Conservation (phyloP, 371 early-diverging fungal species). For the Cokeromyces recurvatus region DNA sequence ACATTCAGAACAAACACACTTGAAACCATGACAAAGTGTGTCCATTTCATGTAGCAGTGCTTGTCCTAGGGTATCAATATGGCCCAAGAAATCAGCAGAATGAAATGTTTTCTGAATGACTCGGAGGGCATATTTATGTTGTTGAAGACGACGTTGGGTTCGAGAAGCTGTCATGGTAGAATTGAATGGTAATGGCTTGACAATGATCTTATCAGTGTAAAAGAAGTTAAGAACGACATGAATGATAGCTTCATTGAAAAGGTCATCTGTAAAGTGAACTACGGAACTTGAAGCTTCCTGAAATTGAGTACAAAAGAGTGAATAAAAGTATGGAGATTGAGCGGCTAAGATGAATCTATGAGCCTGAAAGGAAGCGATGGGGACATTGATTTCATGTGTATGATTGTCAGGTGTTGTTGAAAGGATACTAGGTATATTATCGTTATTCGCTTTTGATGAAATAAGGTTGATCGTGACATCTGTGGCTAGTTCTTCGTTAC, state of each 20-base stretch:
- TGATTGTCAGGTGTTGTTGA: slow-evolving; percentile 9
- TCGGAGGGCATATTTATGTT: slow-evolving; percentile 33
- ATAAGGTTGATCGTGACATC: slow-evolving; percentile 28
- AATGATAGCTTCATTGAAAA: slow-evolving; percentile 15
- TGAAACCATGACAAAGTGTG: slow-evolving; percentile 33
- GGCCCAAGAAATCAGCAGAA: slow-evolving; percentile 38
- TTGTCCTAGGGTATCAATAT: slow-evolving; percentile 24
- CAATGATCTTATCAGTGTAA: slow-evolving; percentile 14
- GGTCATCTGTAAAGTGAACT: slow-evolving; percentile 10
- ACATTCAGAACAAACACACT: slow-evolving; percentile 38
- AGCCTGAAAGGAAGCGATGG: slow-evolving; percentile 18
- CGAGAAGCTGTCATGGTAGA: slow-evolving; percentile 2
- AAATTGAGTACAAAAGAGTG: slow-evolving; percentile 29
- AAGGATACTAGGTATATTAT: slow-evolving; percentile 3
- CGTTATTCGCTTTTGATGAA: slow-evolving; percentile 2
- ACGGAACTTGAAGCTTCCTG: slow-evolving; percentile 9
- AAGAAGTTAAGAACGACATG: slow-evolving; percentile 8
- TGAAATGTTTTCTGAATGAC: slow-evolving; percentile 37
- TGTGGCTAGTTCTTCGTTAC: slow-evolving; percentile 14
- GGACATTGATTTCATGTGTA: slow-evolving; percentile 1
- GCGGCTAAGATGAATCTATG: slow-evolving; percentile 42
- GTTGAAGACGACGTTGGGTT: slow-evolving; percentile 15
- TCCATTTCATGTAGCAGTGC: slow-evolving; percentile 30
- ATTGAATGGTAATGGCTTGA: slow-evolving; percentile 3
- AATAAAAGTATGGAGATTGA: slow-evolving; percentile 39